phyloP scores from a whole-genome alignment of 495 filamentous ascomycete genomes.

The Geopyxis carbonaria region DNA sequence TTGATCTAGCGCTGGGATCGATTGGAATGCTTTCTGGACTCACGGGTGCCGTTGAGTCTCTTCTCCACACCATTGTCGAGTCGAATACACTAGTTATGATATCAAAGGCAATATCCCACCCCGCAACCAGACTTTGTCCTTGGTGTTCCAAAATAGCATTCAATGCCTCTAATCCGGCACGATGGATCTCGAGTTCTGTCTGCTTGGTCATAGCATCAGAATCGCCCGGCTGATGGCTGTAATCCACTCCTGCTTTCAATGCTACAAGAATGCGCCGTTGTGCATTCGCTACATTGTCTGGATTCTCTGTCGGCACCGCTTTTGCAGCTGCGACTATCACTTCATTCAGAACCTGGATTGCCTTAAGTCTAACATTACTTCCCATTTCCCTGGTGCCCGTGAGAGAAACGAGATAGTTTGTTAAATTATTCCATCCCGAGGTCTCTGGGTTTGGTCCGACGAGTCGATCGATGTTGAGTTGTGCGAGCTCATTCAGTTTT shows the following conservation, averaged over 20 bases:
- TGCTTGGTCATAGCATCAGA: conserved; percentile 30
- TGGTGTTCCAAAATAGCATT: conserved; percentile 73
- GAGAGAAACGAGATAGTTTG: conserved; percentile 46
- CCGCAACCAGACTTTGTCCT: conserved; percentile 61
- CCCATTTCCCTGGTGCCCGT: conserved; percentile 38
- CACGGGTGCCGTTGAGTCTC: conserved; percentile 18
- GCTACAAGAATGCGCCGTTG: conserved; percentile 57
- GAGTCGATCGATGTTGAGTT: conserved; percentile 62
- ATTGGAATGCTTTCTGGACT: conserved; percentile 11
- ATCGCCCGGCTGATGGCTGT: not conserved
- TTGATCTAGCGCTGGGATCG: conserved; percentile 36
- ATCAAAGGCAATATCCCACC: conserved; percentile 73
- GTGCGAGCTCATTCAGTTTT: conserved; percentile 60
- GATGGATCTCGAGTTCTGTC: conserved; percentile 66
- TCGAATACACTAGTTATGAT: conserved; percentile 71
- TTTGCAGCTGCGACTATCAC: conserved; percentile 49
- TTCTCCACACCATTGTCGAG: conserved; percentile 27
- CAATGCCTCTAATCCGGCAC: conserved; percentile 61
- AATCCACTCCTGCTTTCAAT: conserved; percentile 37
- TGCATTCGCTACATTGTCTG: conserved; percentile 36
- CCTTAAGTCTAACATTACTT: conserved; percentile 49
- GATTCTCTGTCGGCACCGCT: conserved; percentile 32
- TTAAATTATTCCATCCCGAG: conserved; percentile 62
- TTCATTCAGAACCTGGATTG: conserved; percentile 57
- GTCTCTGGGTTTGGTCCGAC: conserved; percentile 42